These are phyloP conservation scores for Nicotiana knightiana DNA, from an alignment of 257 asterid species.

Conservation along the genomic window DNA sequence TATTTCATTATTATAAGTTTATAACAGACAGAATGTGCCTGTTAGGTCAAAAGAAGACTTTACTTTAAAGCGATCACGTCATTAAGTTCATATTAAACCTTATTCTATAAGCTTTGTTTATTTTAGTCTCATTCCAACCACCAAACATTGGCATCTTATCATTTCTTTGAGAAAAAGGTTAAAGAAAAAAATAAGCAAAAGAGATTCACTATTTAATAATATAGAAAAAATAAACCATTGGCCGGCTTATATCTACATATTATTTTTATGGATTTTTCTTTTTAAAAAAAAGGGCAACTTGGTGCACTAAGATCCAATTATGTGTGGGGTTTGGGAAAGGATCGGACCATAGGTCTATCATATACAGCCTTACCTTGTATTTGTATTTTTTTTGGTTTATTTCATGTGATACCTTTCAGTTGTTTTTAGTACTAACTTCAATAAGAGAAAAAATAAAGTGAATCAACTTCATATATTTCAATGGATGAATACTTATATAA, in stretches of 20 bases:
- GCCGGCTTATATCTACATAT: neutral
- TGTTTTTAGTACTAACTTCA: neutral
- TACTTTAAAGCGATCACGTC: slow-evolving; percentile 31
- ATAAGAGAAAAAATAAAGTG: neutral
- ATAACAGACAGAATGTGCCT: neutral
- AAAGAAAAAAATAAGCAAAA: neutral
- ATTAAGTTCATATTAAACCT: slow-evolving; percentile 17
- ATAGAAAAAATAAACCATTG: neutral
- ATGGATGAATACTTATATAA: neutral
- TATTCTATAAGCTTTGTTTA: slow-evolving; percentile 18
- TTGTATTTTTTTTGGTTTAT: too few relatives aligned
- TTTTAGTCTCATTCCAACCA: slow-evolving; percentile 18
- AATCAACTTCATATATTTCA: neutral
- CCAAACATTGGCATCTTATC: slow-evolving; percentile 6
- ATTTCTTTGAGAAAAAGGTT: neutral
- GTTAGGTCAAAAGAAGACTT: slow-evolving; percentile 26
- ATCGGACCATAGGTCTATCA: too few relatives aligned
- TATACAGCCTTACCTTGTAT: too few relatives aligned
- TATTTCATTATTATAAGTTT: neutral
- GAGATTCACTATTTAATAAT: neutral
- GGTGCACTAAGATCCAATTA: too few relatives aligned
- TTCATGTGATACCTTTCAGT: too few relatives aligned
- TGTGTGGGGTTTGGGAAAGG: too few relatives aligned
- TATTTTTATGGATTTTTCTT: neutral
- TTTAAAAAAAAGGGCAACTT: too few relatives aligned